phyloP scores from a whole-genome alignment of 2,329 filamentous ascomycete species.

The Cordyceps militaris region DNA sequence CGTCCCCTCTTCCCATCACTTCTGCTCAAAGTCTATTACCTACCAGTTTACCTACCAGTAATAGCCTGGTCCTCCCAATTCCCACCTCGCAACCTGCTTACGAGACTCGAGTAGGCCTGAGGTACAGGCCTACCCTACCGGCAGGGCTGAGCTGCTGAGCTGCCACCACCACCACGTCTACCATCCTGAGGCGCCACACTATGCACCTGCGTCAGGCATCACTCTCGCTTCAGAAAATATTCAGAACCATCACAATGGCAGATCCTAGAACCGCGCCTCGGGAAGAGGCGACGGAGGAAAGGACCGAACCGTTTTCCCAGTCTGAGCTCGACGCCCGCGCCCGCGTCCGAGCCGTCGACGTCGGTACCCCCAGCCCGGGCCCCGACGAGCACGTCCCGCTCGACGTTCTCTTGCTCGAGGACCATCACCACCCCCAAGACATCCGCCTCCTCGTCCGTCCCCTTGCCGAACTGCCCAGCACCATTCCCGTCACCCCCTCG shows the following conservation, averaged over 20 bases:
- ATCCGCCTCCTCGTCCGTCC: constrained; percentile 52
- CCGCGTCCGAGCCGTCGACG: constrained; percentile 38
- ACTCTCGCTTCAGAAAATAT: constrained; percentile 11
- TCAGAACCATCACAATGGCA: constrained; percentile 33
- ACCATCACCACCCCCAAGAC: constrained; percentile 46
- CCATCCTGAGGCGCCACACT: constrained; percentile 16
- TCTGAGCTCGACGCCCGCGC: constrained; percentile 47
- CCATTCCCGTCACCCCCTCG: constrained; percentile 49
- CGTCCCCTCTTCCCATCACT: not conserved
- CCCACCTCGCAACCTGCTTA: no score
- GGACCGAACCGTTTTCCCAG: constrained; percentile 52
- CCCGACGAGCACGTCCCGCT: constrained; percentile 42
- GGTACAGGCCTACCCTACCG: no score
- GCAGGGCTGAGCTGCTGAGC: no score
- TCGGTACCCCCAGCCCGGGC: constrained; percentile 31
- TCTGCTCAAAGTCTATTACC: not conserved
- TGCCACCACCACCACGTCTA: not conserved
- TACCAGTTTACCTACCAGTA: not conserved
- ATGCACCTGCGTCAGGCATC: constrained; percentile 17
- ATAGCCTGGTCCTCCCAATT: not conserved
- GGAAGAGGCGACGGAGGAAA: constrained; percentile 39
- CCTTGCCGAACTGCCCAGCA: constrained; percentile 42
- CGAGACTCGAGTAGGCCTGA: no score
- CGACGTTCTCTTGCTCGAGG: constrained; percentile 44
- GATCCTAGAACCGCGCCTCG: constrained; percentile 35